phyloP scores from a whole-genome alignment of 2,329 filamentous ascomycete genomes.

The Phialemonium atrogriseum region DNA sequence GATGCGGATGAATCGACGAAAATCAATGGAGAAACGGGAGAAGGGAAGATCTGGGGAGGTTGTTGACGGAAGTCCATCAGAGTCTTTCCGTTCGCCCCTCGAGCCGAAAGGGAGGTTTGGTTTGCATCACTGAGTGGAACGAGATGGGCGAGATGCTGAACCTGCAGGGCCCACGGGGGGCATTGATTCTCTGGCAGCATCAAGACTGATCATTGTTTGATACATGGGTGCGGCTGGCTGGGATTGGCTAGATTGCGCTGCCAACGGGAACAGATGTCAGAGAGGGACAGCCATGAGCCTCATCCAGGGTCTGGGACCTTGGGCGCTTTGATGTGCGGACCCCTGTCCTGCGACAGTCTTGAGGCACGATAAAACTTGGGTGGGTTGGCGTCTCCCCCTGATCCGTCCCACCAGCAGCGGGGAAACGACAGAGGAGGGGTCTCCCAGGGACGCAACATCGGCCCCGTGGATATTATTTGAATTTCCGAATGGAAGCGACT shows the following conservation, averaged over 20 bases:
- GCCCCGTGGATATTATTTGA: too few species aligned
- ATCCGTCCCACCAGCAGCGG: background rate
- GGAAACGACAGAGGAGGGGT: too few species aligned
- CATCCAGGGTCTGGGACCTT: slow-evolving; percentile 1
- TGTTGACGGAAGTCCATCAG: slow-evolving; percentile 7
- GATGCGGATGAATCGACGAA: slow-evolving; percentile 19
- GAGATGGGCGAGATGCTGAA: too few species aligned
- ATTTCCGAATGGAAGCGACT: too few species aligned
- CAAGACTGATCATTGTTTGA: slow-evolving; percentile 23
- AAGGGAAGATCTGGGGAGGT: slow-evolving; percentile 12
- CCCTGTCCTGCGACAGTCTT: slow-evolving; percentile 39
- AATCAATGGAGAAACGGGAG: slow-evolving; percentile 10
- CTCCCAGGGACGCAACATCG: too few species aligned
- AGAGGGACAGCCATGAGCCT: slow-evolving; percentile 14
- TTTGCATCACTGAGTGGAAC: too few species aligned
- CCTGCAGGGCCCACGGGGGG: too few species aligned
- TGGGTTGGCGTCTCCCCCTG: slow-evolving; percentile 2
- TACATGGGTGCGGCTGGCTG: slow-evolving; percentile 12
- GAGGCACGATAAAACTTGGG: slow-evolving; percentile 28
- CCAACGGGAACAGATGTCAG: slow-evolving; percentile 7
- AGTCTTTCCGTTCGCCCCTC: too few species aligned
- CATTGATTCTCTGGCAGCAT: slow-evolving; percentile 16
- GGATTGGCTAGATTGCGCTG: slow-evolving; percentile 16
- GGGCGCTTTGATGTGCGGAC: slow-evolving; percentile 14
- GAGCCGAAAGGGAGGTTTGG: too few species aligned